Base-by-base conservation (phyloP, 257 asterid genomes). In the Handroanthus guayacan region DNA sequence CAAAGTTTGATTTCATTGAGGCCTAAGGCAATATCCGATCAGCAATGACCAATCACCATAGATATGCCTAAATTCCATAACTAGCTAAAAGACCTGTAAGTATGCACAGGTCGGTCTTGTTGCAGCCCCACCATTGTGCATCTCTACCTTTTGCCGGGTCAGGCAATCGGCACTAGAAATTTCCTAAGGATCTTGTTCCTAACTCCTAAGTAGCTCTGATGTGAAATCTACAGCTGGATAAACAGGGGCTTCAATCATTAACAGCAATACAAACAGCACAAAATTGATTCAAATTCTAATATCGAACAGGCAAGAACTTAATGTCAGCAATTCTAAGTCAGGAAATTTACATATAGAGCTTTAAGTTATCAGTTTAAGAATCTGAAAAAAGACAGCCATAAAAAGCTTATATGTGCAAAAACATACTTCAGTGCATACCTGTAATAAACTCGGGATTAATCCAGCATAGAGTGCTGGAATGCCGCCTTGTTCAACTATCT, bases 391-490 rank as follows among this genome's bases (percentile, higher is more conserved):
- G 41, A 37, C 3, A 16, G 47, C 7, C 13, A 63, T 7, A 54
- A 51, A 75, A n/a, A 41, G 20, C 39, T 71, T 12, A 4, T 8
- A 39, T 10, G 9, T 9, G 50, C 47, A 6, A 18, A 9, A 34
- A 65, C 63, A 68, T 12, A 56, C 37, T 74, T 54, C 20, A 38
- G 57, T 16, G 48, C 36, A 38, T 81, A 94, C 99, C 97, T 95
- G 99, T 64, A 95, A 82, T 82, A 95, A 87, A 85, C 99, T 95
- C 36, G 98, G 99, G 84, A 89, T 79, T 69, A 95, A 65, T 82
- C 99, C 99, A 10, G 97, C 87, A 80, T 95, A 95, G 47, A 95
- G 95, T 37, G 97, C 97, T 11, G 89, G 94, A 76, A 95, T 65
- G 60, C 98, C 99, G 61, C 98, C 99, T 71, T 86, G 91, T 83